Evolutionary conservation across 1,139 yeast genomes (phyloP), one percentile per base, ranked within the genome.

Genomic region (Taphrina wiesneri): DNA sequence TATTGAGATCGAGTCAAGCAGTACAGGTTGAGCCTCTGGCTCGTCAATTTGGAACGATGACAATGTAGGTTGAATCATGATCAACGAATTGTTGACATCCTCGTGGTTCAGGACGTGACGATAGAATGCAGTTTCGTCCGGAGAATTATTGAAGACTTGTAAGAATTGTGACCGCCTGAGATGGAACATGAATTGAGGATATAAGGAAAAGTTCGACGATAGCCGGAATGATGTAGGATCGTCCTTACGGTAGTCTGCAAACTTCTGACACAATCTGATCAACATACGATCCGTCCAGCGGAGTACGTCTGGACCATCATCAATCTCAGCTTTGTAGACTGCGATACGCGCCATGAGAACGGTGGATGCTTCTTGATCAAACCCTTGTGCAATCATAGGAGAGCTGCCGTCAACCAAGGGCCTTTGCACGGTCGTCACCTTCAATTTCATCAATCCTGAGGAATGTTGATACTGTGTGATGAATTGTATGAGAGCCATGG

Each of bases 311-410:
- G 86, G 82, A 39, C 87, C 85, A 69, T 84, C 88, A 70, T 86
- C 89, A 45, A 76, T 88, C 78, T 93, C 92, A 54, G 93, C 86
- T 79, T 89, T 93, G 81, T 84, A 88, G 64, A 93, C 91, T 3
- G 97, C 96, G 67, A 93, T 86, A 76, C 99, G 84, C 0, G 98
- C 88, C 91, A 92, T 90, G 70, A 93, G 81, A 0, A 92, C 98
- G 7, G 98, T 97, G 11, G 99, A 97, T 21, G 98, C 97, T 77
- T 93, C 99, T 80, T 95, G 99, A 78, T 93, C 99, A 77, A 93
- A 93, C n/a, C 95, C 81, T 39, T 79, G 80, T 7, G 85, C 82
- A 69, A 83, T 80, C 45, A 77, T 78, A 39, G 83, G 83, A 65
- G 80, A 82, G 63, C 85, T 86, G 30, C 77, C 79, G 23, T 76